phyloP scores from a whole-genome alignment of 495 filamentous ascomycete species.

The Viridothelium virens region DNA sequence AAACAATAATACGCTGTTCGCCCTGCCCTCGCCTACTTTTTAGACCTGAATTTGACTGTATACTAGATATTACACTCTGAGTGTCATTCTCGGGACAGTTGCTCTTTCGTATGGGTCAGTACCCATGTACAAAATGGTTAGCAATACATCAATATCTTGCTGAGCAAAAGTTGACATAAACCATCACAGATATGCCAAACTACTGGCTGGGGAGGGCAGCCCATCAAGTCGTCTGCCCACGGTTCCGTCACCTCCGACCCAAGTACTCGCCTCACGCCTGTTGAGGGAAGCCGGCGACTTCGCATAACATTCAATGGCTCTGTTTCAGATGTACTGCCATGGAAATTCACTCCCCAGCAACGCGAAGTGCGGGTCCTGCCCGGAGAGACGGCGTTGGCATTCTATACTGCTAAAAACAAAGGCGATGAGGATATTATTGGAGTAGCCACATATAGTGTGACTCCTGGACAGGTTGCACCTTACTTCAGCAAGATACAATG shows the following conservation, averaged over 20 bases:
- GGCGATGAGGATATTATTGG: slow-evolving; percentile 89
- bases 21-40: slow-evolving; percentile 1
- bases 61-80: slow-evolving; percentile 70
- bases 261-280: slow-evolving; percentile 64
- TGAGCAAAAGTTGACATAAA: slow-evolving; percentile 3
- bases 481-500: slow-evolving; percentile 99
- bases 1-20: slow-evolving; percentile 54
- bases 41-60: slow-evolving; percentile 1
- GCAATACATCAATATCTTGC: slow-evolving; percentile 6
- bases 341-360: slow-evolving; percentile 97
- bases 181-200: slow-evolving; percentile 78
- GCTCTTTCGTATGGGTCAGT: slow-evolving; percentile 93
- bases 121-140: slow-evolving; percentile 94
- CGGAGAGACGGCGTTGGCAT: slow-evolving; percentile 93
- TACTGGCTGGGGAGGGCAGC: slow-evolving; percentile 90
- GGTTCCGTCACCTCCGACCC: slow-evolving; percentile 49
- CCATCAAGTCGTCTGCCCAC: slow-evolving; percentile 72
- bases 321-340: slow-evolving; percentile 88
- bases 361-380: slow-evolving; percentile 91
- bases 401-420: slow-evolving; percentile 94
- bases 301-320: slow-evolving; percentile 94
- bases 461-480: slow-evolving; percentile 87
- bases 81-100: slow-evolving; percentile 80
- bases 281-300: slow-evolving; percentile 73
- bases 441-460: slow-evolving; percentile 95